Conservation (phyloP, 163 green algal species). For the Volvox carteri region DNA sequence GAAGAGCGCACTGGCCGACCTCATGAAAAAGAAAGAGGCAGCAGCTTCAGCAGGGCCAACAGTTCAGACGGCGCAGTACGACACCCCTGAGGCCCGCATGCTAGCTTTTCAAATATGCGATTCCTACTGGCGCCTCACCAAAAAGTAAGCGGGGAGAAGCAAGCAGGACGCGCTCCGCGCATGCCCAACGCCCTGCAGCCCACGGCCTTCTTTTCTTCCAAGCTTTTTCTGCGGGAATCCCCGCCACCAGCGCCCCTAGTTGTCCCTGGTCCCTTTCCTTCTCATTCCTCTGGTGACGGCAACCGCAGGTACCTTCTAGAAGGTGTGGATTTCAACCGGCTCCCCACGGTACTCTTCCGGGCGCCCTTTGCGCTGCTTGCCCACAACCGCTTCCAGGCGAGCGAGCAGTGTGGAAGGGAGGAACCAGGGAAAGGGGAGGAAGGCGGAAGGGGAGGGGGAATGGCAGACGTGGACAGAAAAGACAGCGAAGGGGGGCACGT, state of each 20-base stretch:
- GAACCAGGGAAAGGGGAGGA: not conserved
- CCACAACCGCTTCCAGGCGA: slow-evolving; percentile 68
- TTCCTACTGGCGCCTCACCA: slow-evolving; percentile 46
- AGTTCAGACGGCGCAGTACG: slow-evolving; percentile 16
- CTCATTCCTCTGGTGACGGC: no score
- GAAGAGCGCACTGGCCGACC: slow-evolving; percentile 36
- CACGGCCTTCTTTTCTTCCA: no score
- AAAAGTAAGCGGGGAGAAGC: no score
- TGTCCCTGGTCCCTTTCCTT: no score
- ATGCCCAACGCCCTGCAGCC: no score
- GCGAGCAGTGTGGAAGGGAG: not conserved
- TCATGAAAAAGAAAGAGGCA: slow-evolving; percentile 50
- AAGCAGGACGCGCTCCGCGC: no score
- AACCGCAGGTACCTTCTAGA: slow-evolving; percentile 67
- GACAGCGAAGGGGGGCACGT: not conserved
- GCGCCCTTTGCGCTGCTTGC: slow-evolving; percentile 68
- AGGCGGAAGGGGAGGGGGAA: not conserved
- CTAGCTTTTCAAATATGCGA: slow-evolving; percentile 46
- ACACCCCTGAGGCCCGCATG: slow-evolving; percentile 19
- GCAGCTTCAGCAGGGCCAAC: not conserved
- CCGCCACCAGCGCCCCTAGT: no score
- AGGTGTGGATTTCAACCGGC: slow-evolving; percentile 59
- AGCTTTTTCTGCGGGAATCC: no score
- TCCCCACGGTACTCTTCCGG: slow-evolving; percentile 62
- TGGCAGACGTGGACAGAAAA: not conserved